Base-by-base conservation (phyloP, 768 basidiomycete genomes). In the Mycena belliarum region DNA sequence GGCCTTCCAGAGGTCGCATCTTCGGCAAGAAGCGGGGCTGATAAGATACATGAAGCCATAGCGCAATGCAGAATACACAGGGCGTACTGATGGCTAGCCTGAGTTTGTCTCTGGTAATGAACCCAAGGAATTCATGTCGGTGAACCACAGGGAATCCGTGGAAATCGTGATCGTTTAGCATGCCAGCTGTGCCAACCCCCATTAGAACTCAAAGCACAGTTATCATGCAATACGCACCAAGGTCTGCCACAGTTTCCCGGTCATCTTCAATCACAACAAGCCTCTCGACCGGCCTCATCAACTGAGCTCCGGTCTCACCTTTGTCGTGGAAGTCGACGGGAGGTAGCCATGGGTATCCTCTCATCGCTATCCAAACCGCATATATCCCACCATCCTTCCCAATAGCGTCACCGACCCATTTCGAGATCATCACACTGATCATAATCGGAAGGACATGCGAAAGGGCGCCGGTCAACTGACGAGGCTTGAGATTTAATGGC, bases 401-500 rank as follows among this genome's bases (percentile, higher is more conserved):
- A 52, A 87, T 76, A 14, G 86, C 87, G 65, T 90, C 88, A 8
- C 83, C 88, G 11, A 89, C 84, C 84, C 85, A 89, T 74, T 90
- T 90, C 9, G 87, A 77, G 20, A 83, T 81, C 84, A 89, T 88
- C 49, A 90, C 87, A 52, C 83, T 84, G 44, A 90, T 84, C 88
- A 90, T 89, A 68, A 90, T 89, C 16, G 88, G 88, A 29, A 90
- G 75, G n/a, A 90, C 88, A 72, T 90, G 88, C 15, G 88, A 89
- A 25, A 90, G 74, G 4, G 88, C 88, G 15, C 88, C 88, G 21
- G 88, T 90, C n/a, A 90, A 74, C 87, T 89, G 47, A 21, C 35
- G 26, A 28, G 10, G 45, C 15, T 14, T 49, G 33, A 46, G 37
- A 54, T 23, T 14, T 37, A 32, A 32, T 12, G 29, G 12, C 6